A percentile compares a stretch with the other conserved stretches of the same genome.
These are phyloP conservation scores for Prototheca cutis DNA, from an alignment of 163 green algal genomes.

Conservation along the genomic window DNA sequence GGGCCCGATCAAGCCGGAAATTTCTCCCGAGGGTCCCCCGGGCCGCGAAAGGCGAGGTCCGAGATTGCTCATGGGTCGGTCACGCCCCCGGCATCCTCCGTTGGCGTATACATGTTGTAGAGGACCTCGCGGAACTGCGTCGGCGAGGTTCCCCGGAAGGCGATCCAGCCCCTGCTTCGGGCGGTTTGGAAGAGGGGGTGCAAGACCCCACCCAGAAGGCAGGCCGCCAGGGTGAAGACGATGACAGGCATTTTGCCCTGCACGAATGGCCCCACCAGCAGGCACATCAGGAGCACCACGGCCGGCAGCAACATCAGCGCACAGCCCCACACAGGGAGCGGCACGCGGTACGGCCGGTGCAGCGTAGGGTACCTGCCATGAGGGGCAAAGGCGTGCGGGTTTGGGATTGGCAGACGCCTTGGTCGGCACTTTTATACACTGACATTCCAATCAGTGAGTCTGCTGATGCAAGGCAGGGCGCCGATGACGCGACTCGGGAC, in stretches of 20 bases:
- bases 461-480: too few relatives aligned
- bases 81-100: too few relatives aligned
- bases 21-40: too few relatives aligned
- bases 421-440: neutral
- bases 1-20: too few relatives aligned
- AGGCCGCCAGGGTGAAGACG: slow-evolving; percentile 11
- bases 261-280: slow-evolving; percentile 49
- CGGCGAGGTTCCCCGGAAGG: slow-evolving; percentile 14
- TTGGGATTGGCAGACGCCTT: neutral
- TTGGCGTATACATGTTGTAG: neutral
- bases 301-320: slow-evolving; percentile 67
- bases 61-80: too few relatives aligned
- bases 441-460: too few relatives aligned
- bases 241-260: slow-evolving; percentile 33
- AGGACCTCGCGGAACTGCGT: slow-evolving; percentile 20
- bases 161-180: slow-evolving; percentile 11
- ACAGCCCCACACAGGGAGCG: slow-evolving; percentile 59
- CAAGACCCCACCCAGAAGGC: slow-evolving; percentile 39
- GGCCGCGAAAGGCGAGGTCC: too few relatives aligned
- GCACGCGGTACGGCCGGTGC: slow-evolving; percentile 43
- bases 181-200: slow-evolving; percentile 53
- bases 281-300: slow-evolving; percentile 41
- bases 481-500: too few relatives aligned
- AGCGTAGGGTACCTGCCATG: slow-evolving; percentile 18
- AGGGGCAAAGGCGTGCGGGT: too few relatives aligned